These are phyloP conservation scores for Orbilia ellipsospora DNA, from an alignment of 2,329 filamentous ascomycete genomes.

Conservation along the genomic window DNA sequence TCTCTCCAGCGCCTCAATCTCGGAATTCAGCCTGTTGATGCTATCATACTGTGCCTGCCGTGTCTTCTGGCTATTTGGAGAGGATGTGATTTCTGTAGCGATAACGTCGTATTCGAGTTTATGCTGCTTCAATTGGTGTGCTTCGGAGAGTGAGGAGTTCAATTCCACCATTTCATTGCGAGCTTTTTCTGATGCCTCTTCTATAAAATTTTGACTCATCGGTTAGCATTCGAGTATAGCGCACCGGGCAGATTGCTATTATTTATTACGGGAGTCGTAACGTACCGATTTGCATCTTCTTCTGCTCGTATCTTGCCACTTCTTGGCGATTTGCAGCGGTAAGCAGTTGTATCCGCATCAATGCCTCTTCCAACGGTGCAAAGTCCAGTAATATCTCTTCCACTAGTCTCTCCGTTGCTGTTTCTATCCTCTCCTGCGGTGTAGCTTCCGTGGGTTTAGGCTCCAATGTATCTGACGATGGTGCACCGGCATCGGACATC, in stretches of 20 bases:
- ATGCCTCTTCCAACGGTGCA: conserved; percentile 56
- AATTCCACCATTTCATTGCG: conserved; percentile 57
- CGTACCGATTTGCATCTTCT: conserved; percentile 57
- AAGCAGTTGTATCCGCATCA: conserved; percentile 58
- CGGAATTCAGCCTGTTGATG: conserved; percentile 57
- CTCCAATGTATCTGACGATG: neutral
- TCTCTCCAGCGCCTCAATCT: conserved; percentile 58
- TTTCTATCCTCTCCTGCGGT: conserved; percentile 33
- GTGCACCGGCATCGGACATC: conserved; percentile 30
- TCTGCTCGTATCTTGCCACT: conserved; percentile 58
- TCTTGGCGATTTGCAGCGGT: conserved; percentile 57
- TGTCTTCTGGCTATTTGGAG: conserved; percentile 58
- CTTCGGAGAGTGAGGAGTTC: conserved; percentile 46
- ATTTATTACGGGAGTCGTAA: neutral
- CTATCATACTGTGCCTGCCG: conserved; percentile 58
- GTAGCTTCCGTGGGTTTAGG: conserved; percentile 13
- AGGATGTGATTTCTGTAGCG: conserved; percentile 58
- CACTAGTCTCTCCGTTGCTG: conserved; percentile 45
- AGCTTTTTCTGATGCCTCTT: conserved; percentile 56
- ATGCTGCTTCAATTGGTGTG: conserved; percentile 57
- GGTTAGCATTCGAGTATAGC: conserved; percentile 9
- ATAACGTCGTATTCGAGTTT: conserved; percentile 59
- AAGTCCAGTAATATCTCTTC: conserved; percentile 59
- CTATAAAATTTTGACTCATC: conserved; percentile 7
- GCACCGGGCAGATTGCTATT: no score